Base-by-base conservation (phyloP, 108 stramenopile genomes). In the Nannochloropsis salina region DNA sequence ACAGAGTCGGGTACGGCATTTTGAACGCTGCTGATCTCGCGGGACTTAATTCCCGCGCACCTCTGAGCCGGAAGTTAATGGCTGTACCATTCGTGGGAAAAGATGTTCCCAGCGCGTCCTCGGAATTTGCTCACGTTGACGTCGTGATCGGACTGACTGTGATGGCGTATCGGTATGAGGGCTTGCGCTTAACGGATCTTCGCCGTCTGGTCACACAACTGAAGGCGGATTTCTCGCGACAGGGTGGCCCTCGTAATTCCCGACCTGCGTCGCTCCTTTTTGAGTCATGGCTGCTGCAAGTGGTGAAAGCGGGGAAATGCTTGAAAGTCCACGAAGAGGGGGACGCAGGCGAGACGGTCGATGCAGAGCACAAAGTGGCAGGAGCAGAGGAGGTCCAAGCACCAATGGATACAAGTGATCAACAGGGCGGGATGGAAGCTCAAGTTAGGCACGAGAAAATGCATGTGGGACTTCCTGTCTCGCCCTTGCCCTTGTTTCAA, bases 61-160 rank as follows among this genome's bases (percentile, higher is more conserved):
- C 82, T n/a, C 20, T 31, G 18, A 81, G 83, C 79, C 90, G 90
- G 4, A 81, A 80, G 15, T 10, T 85, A 41, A 43, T 88, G 41
- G 88, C 88, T 2, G 90, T 90, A 15, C 90, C 90, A 9, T 90
- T 89, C 21, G 90, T 90, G 6, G 90, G 90, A 43, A 89, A 89
- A 40, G 90, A 90, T 41, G 82, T 86, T 6, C 90, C 90, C 1
- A 84, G 83, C n/a, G 42, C 43, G 42, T 79, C 85, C 80, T 89
- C 88, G 3, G 88, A 89, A 51, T 89, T 89, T 43, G 85, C 88
- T 4, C 90, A 90, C 43, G 88, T 88, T 41, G 90, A 90, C 44
- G 80, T 89, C 10, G 41, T 88, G 15, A 89, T 90, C 51, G 90
- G 90, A 0, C 8, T 90, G 44, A 90, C 90, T 44, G 45, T 83